Evolutionary conservation across 2,329 filamentous ascomycete species (phyloP), one percentile per base, ranked within the genome.

Genomic region (Scedosporium dehoogii): DNA sequence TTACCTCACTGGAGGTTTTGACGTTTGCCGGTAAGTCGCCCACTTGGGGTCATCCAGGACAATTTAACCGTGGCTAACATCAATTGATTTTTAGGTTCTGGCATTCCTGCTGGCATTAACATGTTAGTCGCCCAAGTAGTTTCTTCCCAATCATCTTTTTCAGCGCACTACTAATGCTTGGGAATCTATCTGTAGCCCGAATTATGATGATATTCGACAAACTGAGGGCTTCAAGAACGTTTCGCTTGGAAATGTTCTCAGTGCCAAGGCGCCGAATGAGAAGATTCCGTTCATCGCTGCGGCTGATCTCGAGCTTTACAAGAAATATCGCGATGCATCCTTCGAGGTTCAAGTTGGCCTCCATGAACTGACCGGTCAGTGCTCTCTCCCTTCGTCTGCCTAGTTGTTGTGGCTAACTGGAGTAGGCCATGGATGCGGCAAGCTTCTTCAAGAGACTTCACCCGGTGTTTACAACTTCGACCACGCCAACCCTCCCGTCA

Each of bases 301-400:
- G 1, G 81, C 84, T 55, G 93, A 97, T 69, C 80, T 94, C 23
- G 84, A 85, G 2, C 72, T 96, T 4, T 97, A 89, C 74, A 84
- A 89, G 68, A 89, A 89, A 71, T 92, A 91, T 74, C 89, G 91
- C 10, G 92, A 97, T 69, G 83, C 85, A 6, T 88, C 93, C 0
- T 97, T 97, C 69, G 93, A 97, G 74, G 91, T 97, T 2, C 92
- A 97, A 75, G 93, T 99, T 58, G 93, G 92, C 25, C 87, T 97
- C 21, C 93, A 97, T 74, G 92, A 97, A 73, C 85, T 97, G 60
- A 85, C 78, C 70, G 81, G 76, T 77, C 67, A 64, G 71, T 67
- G 6, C 42, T 16, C 3, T 18, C 21, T 12, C 25, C 9, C 6
- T 1, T 27, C 12, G 9, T 1, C 14, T 29, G 14, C 38, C 33